Evolutionary conservation across 2,329 filamentous ascomycete genomes (phyloP), one percentile per base, ranked within the genome.

Genomic region (Aspergillus puulaauensis): DNA sequence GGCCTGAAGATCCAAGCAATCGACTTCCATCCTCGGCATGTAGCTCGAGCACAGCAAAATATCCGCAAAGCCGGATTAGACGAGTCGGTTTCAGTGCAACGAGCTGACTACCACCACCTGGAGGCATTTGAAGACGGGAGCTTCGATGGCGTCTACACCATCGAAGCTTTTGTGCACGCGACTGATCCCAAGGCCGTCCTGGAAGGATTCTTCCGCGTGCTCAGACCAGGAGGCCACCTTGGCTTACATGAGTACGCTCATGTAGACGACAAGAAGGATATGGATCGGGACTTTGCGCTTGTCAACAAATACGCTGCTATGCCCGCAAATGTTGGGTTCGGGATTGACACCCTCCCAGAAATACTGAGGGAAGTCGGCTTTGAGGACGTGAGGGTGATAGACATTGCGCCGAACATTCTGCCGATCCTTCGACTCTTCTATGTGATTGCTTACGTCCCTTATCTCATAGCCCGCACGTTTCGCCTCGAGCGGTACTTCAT

Each of bases 161-260:
- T 84, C 77, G 81, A 85, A 66, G 83, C 81, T 0, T 77, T 85
- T 47, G 81, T 83, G 0, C 82, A 85, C 62, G 80, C 82, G 1
- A 80, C 77, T 1, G 75, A 83, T 40, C 77, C 79, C 0, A 61
- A 73, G 41, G 68, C 66, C 6, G 82, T 78, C 2, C 68, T 82
- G 1, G 61, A 60, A 6, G 77, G 78, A 17, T 83, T 84, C 68
- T 76, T 73, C 64, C 77, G 80, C 14, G 61, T 82, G 0, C 67
- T 84, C 5, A 70, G 71, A 23, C 80, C 80, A 1, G 82, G 81
- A 27, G 81, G 81, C 1, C 70, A 70, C 2, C 48, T 83, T 7
- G 77, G 73, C 1, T 64, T 81, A 46, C 74, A 77, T 63, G 80
- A 83, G 61, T 81, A 81, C 61, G 78, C 82, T 56, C 75, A 82